Conservation (phyloP, 495 filamentous ascomycete species). For the Neurospora pannonica region DNA sequence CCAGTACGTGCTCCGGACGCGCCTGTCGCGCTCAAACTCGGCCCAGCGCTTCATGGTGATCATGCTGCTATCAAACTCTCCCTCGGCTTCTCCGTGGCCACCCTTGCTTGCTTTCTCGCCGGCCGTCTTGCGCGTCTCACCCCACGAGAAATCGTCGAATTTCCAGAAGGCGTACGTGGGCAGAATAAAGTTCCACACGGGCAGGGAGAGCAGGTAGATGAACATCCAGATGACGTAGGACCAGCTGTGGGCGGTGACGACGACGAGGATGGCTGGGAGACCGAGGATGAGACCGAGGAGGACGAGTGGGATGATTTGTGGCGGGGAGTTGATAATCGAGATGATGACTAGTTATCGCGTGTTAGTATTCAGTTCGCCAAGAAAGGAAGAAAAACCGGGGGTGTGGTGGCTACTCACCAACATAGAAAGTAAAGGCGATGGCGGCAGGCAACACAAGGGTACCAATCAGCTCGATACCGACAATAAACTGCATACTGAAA, state of each 20-base stretch:
- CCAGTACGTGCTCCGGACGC: conserved; percentile 35
- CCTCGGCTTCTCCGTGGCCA: conserved; percentile 70
- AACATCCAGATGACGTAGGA: conserved; percentile 96
- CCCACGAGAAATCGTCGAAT: conserved; percentile 99
- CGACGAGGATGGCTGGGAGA: conserved; percentile 84
- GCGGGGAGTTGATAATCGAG: conserved; percentile 71
- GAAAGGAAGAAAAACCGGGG: background rate
- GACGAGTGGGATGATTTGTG: conserved; percentile 87
- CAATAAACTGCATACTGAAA: conserved; percentile 99
- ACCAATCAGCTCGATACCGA: conserved; percentile 91
- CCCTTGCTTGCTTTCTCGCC: conserved; percentile 75
- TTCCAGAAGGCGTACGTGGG: conserved; percentile 98
- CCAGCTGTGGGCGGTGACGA: conserved; percentile 90
- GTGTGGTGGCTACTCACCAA: conserved; percentile 49
- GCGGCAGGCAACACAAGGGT: conserved; percentile 92
- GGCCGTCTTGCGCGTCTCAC: conserved; percentile 91
- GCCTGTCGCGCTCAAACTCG: conserved; percentile 69
- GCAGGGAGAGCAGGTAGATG: conserved; percentile 87
- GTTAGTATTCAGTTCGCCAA: background rate
- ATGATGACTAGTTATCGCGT: conserved; percentile 55
- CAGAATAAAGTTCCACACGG: conserved; percentile 96
- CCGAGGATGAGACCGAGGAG: conserved; percentile 89
- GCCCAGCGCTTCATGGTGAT: conserved; percentile 98
- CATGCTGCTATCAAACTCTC: conserved; percentile 94
- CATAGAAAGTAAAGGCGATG: conserved; percentile 93